Conservation (phyloP, 148 eudicot species). For the Fagopyrum esculentum region DNA sequence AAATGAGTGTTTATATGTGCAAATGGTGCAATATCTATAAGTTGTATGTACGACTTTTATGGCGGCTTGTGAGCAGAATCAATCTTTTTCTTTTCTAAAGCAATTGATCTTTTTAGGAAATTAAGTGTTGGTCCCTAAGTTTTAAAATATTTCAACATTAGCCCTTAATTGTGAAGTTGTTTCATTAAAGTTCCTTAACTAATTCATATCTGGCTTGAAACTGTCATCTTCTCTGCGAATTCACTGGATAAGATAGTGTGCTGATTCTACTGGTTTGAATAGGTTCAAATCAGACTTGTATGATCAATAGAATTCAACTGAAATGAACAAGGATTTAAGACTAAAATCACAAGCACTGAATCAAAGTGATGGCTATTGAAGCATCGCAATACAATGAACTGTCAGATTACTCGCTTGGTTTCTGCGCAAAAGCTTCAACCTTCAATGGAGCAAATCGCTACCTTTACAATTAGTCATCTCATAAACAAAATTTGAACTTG, state of each 20-base stretch:
- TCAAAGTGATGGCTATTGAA: too few relatives aligned
- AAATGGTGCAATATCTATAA: not conserved
- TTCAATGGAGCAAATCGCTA: conserved; percentile 19
- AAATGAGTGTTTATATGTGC: not conserved
- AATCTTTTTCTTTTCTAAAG: too few relatives aligned
- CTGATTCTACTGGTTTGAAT: too few relatives aligned
- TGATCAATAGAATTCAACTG: not conserved
- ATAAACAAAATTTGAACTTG: conserved; percentile 8
- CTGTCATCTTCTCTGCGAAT: not conserved
- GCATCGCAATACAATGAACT: not conserved
- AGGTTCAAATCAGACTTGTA: too few relatives aligned
- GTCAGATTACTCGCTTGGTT: not conserved
- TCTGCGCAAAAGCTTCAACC: not conserved
- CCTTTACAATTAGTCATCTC: conserved; percentile 26
- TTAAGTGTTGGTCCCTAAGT: too few relatives aligned
- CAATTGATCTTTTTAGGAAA: too few relatives aligned
- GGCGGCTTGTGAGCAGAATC: too few relatives aligned
- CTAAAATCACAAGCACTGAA: not conserved
- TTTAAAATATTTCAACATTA: too few relatives aligned
- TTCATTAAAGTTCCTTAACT: too few relatives aligned
- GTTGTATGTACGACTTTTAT: too few relatives aligned
- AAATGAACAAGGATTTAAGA: not conserved
- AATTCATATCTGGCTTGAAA: not conserved
- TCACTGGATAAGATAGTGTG: not conserved
- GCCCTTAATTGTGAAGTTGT: too few relatives aligned